A percentile compares a stretch with the other conserved stretches of the same genome.
phyloP scores from a whole-genome alignment of 2,329 filamentous ascomycete genomes.

The Hymenoscyphus infarciens region DNA sequence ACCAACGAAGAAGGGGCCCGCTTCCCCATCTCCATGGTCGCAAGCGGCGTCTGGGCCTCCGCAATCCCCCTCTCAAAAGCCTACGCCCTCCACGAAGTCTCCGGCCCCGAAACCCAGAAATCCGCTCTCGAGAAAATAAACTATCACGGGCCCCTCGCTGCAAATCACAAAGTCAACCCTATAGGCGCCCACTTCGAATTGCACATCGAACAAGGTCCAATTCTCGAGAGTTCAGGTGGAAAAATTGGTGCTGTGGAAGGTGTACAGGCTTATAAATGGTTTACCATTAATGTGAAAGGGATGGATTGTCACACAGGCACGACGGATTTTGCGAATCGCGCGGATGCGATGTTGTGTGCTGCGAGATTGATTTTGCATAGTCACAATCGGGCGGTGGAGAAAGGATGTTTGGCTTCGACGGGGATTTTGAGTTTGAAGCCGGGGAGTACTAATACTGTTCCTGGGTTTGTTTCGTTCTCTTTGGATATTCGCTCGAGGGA shows the following conservation, averaged over 20 bases:
- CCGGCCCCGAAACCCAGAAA: constrained; percentile 58
- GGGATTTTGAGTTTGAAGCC: constrained; percentile 65
- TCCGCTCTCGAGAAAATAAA: constrained; percentile 68
- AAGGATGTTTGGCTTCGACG: constrained; percentile 59
- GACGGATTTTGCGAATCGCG: constrained; percentile 62
- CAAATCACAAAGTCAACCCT: constrained; percentile 56
- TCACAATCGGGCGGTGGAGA: constrained; percentile 57
- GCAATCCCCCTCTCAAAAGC: constrained; percentile 59
- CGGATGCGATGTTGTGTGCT: constrained; percentile 66
- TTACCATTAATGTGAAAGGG: constrained; percentile 62
- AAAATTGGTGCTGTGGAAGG: constrained; percentile 69
- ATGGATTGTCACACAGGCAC: constrained; percentile 73
- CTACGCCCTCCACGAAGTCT: constrained; percentile 60
- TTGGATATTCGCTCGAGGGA: constrained; percentile 63
- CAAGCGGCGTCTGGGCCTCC: constrained; percentile 76
- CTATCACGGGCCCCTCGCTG: constrained; percentile 58
- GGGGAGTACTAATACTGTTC: constrained; percentile 71
- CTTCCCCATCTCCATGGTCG: constrained; percentile 71
- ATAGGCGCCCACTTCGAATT: constrained; percentile 79
- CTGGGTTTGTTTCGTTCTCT: constrained; percentile 62
- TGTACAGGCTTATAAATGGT: constrained; percentile 74
- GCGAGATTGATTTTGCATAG: constrained; percentile 64
- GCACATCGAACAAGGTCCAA: constrained; percentile 80
- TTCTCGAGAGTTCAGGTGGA: constrained; percentile 61
- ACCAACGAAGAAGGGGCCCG: constrained; percentile 77